These are phyloP conservation scores for Mucor circinelloides DNA, from an alignment of 371 early-diverging fungal species.

Conservation along the genomic window DNA sequence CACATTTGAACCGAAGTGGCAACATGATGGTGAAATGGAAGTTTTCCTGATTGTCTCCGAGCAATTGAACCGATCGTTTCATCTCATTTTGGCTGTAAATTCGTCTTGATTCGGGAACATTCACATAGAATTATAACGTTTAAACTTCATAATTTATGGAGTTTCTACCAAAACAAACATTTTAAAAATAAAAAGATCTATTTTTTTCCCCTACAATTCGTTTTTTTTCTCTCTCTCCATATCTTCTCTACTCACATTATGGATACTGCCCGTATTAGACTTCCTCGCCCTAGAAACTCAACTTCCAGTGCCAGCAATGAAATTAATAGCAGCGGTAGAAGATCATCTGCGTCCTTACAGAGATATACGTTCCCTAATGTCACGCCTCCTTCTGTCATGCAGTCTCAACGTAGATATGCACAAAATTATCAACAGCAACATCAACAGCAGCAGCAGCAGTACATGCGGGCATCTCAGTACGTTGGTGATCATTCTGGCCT, in stretches of 20 bases:
- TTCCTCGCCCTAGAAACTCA: constrained; percentile 19
- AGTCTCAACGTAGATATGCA: constrained; percentile 14
- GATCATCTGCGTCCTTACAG: constrained; percentile 7
- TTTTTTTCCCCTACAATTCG: neutral
- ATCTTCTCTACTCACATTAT: constrained; percentile 1
- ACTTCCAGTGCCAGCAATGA: neutral
- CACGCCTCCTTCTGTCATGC: constrained; percentile 20
- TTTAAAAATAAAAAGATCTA: neutral
- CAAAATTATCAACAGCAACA: constrained; percentile 8
- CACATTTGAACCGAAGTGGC: neutral
- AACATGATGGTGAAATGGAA: neutral
- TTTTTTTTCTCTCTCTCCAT: neutral
- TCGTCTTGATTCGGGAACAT: neutral
- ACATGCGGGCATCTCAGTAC: neutral
- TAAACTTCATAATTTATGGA: neutral
- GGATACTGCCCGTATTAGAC: constrained; percentile 19
- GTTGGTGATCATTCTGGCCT: constrained; percentile 4
- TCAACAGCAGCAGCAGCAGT: constrained; percentile 9
- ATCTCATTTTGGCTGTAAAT: neutral
- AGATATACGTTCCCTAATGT: constrained; percentile 17
- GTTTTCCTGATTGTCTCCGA: neutral
- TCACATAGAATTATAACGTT: neutral
- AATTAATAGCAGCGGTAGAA: neutral
- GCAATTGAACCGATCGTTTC: neutral
- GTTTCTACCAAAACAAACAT: neutral